Base-by-base conservation (phyloP, 768 basidiomycete species). In the Stropharia rugosoannulata region DNA sequence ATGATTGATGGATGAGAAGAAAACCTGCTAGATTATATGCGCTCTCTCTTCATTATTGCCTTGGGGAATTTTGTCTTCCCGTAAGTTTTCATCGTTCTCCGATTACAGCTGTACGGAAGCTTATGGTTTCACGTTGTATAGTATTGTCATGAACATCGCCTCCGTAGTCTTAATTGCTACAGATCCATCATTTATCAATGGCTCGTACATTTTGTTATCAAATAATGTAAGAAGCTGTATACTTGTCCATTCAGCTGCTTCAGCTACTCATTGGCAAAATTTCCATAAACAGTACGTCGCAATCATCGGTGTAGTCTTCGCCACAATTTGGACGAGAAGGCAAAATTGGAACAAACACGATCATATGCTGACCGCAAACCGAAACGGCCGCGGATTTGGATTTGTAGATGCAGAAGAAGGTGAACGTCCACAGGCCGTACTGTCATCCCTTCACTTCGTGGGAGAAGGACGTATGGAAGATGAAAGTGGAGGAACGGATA, bases 41-140 rank as follows among this genome's bases (percentile, higher is more conserved):
- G 63, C 15, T 65, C 61, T 16, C 59, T 76, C 12, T 75, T 76
- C 61, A 64, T 66, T 41, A 71, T 77, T 51, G 68, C 73, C 0
- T 47, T 67, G 11, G 64, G 70, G 1, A 75, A 74, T 57, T 76
- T 75, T 60, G 65, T 76, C 38, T 69, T 76, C 59, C 75, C 75
- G 12, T 59, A 39, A 9, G 54, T 43, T 18, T 36, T 32, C 2
- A 16, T 49, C n/a, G 4, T 40, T 4, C 25, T n/a, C 9, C 13
- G 6, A 12, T 44, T 13, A 42, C 22, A 22, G 22, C 22, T 22
- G 22, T 42, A 18, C 16, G 6, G 27, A 22, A 13, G 41, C 11
- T 22, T 22, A 29, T n/a, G 25, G 7, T 18, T 6, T n/a, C n/a
- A 44, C 11, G 9, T 12, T 27, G 9, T 39, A 10, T 22, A 59